Conservation (phyloP, 345 rosid species). For the Bruguiera gymnorhiza region DNA sequence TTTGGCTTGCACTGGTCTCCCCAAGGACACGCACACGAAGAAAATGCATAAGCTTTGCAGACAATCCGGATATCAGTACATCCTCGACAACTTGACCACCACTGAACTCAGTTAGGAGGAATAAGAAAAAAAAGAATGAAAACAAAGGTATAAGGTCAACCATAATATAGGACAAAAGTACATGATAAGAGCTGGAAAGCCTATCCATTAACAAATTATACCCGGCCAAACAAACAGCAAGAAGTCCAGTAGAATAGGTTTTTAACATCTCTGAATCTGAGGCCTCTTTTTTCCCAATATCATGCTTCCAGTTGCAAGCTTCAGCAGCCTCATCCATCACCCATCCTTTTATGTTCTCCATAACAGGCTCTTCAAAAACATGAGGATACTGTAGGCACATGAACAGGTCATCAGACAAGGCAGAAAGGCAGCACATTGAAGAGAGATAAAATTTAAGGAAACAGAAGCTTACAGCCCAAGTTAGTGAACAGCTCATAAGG, state of each 20-base stretch:
- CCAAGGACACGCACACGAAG: constrained; percentile 88
- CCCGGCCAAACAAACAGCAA: constrained; percentile 79
- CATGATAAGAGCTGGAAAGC: background rate
- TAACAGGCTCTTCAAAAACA: constrained; percentile 75
- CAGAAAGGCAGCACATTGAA: constrained; percentile 8
- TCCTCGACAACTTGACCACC: constrained; percentile 93
- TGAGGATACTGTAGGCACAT: constrained; percentile 64
- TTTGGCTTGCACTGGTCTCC: constrained; percentile 59
- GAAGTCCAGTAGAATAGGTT: constrained; percentile 89
- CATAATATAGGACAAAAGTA: constrained; percentile 17
- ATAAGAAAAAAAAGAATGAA: background rate
- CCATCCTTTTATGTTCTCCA: constrained; percentile 80
- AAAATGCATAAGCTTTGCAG: constrained; percentile 89
- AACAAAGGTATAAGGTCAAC: constrained; percentile 6
- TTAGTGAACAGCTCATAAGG: constrained; percentile 66
- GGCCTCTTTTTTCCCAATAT: constrained; percentile 51
- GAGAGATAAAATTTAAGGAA: background rate
- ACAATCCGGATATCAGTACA: constrained; percentile 85
- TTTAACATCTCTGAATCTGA: constrained; percentile 81
- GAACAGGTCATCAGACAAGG: constrained; percentile 13
- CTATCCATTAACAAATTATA: constrained; percentile 25
- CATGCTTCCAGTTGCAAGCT: constrained; percentile 40
- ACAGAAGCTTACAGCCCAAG: constrained; percentile 52
- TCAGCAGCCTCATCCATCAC: constrained; percentile 76
- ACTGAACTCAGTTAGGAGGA: constrained; percentile 34